phyloP scores from a whole-genome alignment of 108 stramenopile genomes.

The Discostella stelligeroides region DNA sequence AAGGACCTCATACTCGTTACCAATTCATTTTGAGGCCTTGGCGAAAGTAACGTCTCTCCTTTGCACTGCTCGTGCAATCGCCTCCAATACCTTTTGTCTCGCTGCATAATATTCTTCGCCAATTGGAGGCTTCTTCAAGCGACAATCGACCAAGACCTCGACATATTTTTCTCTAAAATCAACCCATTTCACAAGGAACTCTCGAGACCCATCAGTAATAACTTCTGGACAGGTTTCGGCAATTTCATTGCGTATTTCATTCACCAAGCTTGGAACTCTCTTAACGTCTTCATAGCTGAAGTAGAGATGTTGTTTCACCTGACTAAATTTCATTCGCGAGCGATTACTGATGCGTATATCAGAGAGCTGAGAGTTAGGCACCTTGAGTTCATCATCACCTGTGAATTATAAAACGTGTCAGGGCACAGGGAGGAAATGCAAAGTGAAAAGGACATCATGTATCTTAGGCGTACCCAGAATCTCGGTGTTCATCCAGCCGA shows the following conservation, averaged over 20 bases:
- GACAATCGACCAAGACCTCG: conserved; percentile 57
- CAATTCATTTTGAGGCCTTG: too few relatives aligned
- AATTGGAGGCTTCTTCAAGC: conserved; percentile 45
- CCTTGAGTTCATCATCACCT: conserved; percentile 52
- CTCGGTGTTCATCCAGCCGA: conserved; percentile 60
- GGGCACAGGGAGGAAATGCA: not conserved
- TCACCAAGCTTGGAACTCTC: conserved; percentile 52
- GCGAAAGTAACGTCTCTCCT: conserved; percentile 34
- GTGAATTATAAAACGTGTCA: not conserved
- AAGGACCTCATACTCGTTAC: too few relatives aligned
- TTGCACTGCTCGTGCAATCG: conserved; percentile 59
- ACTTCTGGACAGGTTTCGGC: conserved; percentile 57
- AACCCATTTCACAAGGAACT: conserved; percentile 61
- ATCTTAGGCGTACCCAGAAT: conserved; percentile 36
- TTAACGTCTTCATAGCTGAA: conserved; percentile 62
- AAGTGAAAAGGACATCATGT: not conserved
- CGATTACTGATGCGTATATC: conserved; percentile 57
- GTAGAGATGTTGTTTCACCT: conserved; percentile 68
- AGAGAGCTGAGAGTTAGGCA: conserved; percentile 66
- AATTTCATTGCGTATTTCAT: conserved; percentile 64
- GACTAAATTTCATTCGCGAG: conserved; percentile 49
- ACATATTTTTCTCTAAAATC: conserved; percentile 52
- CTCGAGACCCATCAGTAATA: conserved; percentile 59
- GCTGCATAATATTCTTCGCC: conserved; percentile 56
- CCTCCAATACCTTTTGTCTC: conserved; percentile 53